Percentiles rank a stretch among this genome's conserved stretches.
phyloP scores from a whole-genome alignment of 1,139 yeast genomes.

The Taiozyma sp. region DNA sequence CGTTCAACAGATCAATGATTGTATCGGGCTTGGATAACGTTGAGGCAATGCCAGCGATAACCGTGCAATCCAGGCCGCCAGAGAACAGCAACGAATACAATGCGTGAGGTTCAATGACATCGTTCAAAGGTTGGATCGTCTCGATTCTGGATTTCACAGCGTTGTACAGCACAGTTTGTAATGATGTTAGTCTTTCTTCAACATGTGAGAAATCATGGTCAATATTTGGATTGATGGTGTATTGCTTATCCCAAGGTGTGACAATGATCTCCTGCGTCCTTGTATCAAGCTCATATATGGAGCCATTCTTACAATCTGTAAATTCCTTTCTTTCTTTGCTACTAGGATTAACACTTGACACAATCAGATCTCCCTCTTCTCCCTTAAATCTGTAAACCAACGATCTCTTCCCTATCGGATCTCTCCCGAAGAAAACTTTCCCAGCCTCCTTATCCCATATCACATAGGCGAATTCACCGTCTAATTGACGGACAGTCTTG shows the following conservation, averaged over 20 bases:
- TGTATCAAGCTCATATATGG: constrained; percentile 40
- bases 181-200: constrained; percentile 13
- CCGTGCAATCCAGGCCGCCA: constrained; percentile 92
- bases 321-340: constrained; percentile 27
- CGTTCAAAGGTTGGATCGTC: constrained; percentile 52
- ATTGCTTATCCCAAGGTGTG: constrained; percentile 10
- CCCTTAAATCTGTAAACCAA: constrained; percentile 41
- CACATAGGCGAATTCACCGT: constrained; percentile 82
- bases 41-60: constrained; percentile 51
- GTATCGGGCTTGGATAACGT: constrained; percentile 22
- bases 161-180: constrained; percentile 28
- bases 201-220: constrained; percentile 15
- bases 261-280: constrained; percentile 13
- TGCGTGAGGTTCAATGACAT: constrained; percentile 19
- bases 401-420: constrained; percentile 76
- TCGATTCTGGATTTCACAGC: constrained; percentile 50
- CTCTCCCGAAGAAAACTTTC: constrained; percentile 75
- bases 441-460: constrained; percentile 37
- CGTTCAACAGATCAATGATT: constrained; percentile 75
- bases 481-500: constrained; percentile 34
- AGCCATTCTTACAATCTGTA: constrained; percentile 49
- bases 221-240: constrained; percentile 16
- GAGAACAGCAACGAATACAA: constrained; percentile 70
- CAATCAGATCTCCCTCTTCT: constrained; percentile 30
- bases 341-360: constrained; percentile 44